phyloP scores from a whole-genome alignment of 2,329 filamentous ascomycete species.

The Ophiognomonia clavigignenti-juglandacearum region DNA sequence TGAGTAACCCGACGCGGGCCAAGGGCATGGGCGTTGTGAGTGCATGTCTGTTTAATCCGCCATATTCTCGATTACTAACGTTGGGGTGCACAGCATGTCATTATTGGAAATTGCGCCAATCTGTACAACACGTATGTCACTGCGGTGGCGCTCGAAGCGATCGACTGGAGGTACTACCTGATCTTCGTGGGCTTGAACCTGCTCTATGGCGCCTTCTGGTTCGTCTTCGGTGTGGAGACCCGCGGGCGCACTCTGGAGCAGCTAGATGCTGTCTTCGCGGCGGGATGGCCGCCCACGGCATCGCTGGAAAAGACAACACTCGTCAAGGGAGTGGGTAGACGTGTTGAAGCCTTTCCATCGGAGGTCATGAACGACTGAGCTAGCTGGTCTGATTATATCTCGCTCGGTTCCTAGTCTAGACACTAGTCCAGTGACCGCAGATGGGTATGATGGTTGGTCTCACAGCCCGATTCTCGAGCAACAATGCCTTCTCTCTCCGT shows the following conservation, averaged over 20 bases:
- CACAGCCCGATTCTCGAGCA: neutral
- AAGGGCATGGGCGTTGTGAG: conserved; percentile 26
- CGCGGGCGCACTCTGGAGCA: conserved; percentile 36
- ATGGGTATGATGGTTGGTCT: no score
- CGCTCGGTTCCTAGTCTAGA: no score
- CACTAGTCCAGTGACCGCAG: no score
- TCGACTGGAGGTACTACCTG: conserved; percentile 28
- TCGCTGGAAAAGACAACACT: conserved; percentile 29
- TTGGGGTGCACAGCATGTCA: conserved; percentile 15
- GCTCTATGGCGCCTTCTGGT: conserved; percentile 25
- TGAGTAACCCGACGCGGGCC: conserved; percentile 12
- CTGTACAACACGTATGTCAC: conserved; percentile 29
- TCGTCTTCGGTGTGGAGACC: conserved; percentile 26
- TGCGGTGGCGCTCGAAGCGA: conserved; percentile 25
- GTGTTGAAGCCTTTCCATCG: neutral
- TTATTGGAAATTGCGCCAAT: conserved; percentile 27
- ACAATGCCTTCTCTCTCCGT: neutral
- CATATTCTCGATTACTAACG: neutral
- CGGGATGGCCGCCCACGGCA: conserved; percentile 31
- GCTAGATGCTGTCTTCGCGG: conserved; percentile 35
- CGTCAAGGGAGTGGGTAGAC: conserved; percentile 19
- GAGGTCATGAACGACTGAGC: no score
- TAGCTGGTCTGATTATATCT: no score
- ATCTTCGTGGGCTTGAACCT: conserved; percentile 28
- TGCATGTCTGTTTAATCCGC: neutral